These are phyloP conservation scores for Artemisia tridentata DNA, from an alignment of 129 eudicot genomes.

Conservation along the genomic window DNA sequence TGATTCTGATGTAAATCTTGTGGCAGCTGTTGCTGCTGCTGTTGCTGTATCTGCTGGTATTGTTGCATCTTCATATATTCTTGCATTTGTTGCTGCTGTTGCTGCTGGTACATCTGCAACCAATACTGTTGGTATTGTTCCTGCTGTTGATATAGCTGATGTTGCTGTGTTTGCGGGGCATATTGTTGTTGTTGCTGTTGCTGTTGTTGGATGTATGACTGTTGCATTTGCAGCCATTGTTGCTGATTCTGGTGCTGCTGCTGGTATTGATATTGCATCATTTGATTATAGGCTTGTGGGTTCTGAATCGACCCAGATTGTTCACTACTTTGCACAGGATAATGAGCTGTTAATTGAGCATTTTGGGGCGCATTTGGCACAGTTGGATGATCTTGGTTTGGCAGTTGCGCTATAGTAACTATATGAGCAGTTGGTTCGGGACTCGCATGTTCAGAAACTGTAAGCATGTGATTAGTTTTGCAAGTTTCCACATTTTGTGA, in stretches of 20 bases:
- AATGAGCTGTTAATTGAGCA: conserved; percentile 28
- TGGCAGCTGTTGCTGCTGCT: conserved; percentile 47
- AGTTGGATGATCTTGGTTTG: conserved; percentile 18
- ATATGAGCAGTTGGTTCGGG: conserved; percentile 1
- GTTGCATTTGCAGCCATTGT: conserved; percentile 53
- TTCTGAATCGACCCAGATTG: conserved; percentile 35
- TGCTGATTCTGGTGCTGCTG: conserved; percentile 59
- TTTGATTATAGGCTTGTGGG: conserved; percentile 49
- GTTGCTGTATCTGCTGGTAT: conserved; percentile 42
- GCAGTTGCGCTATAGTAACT: not conserved
- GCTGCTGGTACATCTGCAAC: conserved; percentile 25
- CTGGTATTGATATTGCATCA: conserved; percentile 60
- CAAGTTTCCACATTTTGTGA: conserved; percentile 28
- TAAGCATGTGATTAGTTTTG: conserved; percentile 22
- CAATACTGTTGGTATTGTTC: conserved; percentile 48
- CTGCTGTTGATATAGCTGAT: conserved; percentile 37
- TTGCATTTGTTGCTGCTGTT: conserved; percentile 56
- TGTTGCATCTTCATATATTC: conserved; percentile 35
- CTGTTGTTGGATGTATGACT: conserved; percentile 30
- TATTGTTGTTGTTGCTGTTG: conserved; percentile 32
- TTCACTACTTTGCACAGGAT: conserved; percentile 43
- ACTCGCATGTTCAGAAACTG: conserved; percentile 25
- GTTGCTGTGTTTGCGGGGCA: conserved; percentile 33
- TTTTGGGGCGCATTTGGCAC: conserved; percentile 30
- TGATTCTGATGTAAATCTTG: conserved; percentile 29